phyloP scores from a whole-genome alignment of 805 yeast genomes.

The Kuraishia ogatae region DNA sequence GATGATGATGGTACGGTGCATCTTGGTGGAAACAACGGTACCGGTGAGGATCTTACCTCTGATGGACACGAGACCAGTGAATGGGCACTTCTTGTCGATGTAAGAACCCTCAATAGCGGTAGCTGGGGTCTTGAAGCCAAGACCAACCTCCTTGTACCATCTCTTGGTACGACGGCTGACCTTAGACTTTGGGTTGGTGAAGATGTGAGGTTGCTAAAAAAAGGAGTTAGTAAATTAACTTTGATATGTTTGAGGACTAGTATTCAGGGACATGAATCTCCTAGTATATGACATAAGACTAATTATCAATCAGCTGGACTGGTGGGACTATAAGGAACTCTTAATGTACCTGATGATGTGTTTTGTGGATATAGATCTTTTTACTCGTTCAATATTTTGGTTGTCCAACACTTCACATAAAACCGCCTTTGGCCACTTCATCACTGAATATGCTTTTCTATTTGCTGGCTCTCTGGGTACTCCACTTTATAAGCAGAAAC shows the following conservation, averaged over 20 bases:
- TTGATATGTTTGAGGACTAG: neutral
- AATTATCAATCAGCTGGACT: too few relatives aligned
- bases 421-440: too few relatives aligned
- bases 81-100: constrained; percentile 99
- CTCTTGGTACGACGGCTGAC: constrained; percentile 98
- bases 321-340: too few relatives aligned
- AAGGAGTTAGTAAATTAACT: constrained; percentile 10
- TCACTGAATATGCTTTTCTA: too few relatives aligned
- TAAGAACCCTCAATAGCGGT: constrained; percentile 97
- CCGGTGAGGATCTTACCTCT: constrained; percentile 99
- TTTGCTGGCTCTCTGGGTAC: too few relatives aligned
- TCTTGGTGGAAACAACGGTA: constrained; percentile 99
- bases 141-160: constrained; percentile 99
- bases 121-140: constrained; percentile 99
- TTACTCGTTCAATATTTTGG: too few relatives aligned
- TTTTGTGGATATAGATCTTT: too few relatives aligned
- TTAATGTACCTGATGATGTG: too few relatives aligned
- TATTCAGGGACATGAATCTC: too few relatives aligned
- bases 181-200: constrained; percentile 99
- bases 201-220: constrained; percentile 97
- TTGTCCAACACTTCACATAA: too few relatives aligned
- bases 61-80: constrained; percentile 93
- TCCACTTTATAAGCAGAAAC: too few relatives aligned
- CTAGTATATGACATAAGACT: too few relatives aligned
- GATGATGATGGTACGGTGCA: constrained; percentile 99